Base-by-base conservation (phyloP, 768 basidiomycete species). In the Phanerochaete carnosa region DNA sequence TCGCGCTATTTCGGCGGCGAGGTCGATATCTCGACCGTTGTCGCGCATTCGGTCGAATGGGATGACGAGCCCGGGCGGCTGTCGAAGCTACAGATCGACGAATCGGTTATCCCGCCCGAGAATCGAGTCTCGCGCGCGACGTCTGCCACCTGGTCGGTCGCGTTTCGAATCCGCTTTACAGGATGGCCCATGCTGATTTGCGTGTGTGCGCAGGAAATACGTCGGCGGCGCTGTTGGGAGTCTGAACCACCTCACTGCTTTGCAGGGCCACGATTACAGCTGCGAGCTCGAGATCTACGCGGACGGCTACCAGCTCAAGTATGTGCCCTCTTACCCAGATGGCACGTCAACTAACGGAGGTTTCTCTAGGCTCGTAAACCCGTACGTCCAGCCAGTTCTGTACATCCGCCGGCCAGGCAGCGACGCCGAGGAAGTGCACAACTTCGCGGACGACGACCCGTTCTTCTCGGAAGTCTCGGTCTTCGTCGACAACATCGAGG, bases 1-100 rank as follows among this genome's bases (percentile, higher is more conserved):
- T 97, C 94, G 43, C 89, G 96, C 65, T 96, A 96, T 80, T 98
- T 98, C 70, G 96, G 95, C 55, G 96, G 96, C 16, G 92, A 96
- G 65, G 93, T 97, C 60, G 92, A 97, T 69, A 86, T 95, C 62
- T 76, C 85, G 55, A 83, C 83, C 33, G 90, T 94, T 43, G 77
- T 72, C 39, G 96, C 95, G 16, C 92, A 94, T 70, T 93, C 95
- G 9, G 81, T 98, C 32, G 95, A 96, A 70, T 94, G 90, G 90
- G 80, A 93, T 71, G 95, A 98, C 83, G 86, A 64, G 90, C 96
- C 39, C 11, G 96, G 96, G 33, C 74, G 84, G 19, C 83, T 98
- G 33, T 86, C 86, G 63, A 93, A 92, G 73, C 82, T 95, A 68
- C 72, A 78, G 23, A 79, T 98, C 59, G 93, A 98, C 72, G 96